phyloP scores from a whole-genome alignment of 1,139 yeast genomes.

The Meyerozyma athensensis region DNA sequence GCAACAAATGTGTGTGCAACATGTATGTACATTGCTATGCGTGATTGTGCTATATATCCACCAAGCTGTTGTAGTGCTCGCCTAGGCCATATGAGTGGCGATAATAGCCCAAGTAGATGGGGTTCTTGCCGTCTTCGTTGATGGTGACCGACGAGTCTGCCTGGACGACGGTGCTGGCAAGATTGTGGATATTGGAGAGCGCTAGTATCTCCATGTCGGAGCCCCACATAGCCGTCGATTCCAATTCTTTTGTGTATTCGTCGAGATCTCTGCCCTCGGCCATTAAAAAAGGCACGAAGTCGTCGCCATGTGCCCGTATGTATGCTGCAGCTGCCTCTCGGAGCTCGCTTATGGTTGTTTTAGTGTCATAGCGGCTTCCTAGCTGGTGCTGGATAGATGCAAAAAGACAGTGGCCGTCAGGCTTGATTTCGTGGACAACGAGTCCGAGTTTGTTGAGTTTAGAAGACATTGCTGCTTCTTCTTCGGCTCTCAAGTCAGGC shows the following conservation, averaged over 20 bases:
- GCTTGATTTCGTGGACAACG: constrained; percentile 60
- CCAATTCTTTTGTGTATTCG: constrained; percentile 66
- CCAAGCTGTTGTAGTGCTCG: constrained; percentile 87
- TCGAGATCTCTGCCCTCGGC: constrained; percentile 69
- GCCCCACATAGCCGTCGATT: constrained; percentile 87
- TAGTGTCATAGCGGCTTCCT: constrained; percentile 40
- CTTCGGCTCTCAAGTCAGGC: constrained; percentile 68
- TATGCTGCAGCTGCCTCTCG: constrained; percentile 63
- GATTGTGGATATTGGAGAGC: constrained; percentile 58
- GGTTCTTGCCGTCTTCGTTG: constrained; percentile 47
- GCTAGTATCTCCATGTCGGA: constrained; percentile 91
- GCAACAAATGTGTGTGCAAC: not conserved
- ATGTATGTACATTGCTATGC: too few relatives aligned
- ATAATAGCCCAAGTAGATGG: constrained; percentile 71
- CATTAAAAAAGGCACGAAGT: constrained; percentile 75
- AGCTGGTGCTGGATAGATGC: constrained; percentile 83
- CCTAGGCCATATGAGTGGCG: constrained; percentile 86
- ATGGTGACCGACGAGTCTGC: constrained; percentile 64
- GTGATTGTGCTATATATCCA: too few relatives aligned
- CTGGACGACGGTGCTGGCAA: constrained; percentile 71
- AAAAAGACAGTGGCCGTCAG: constrained; percentile 94
- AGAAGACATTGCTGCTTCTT: constrained; percentile 56
- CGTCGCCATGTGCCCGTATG: constrained; percentile 59
- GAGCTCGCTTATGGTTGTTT: constrained; percentile 45
- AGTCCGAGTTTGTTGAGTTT: constrained; percentile 48